Conservation (phyloP, 2,329 filamentous ascomycete species). For the Tolypocladium guangdongense region DNA sequence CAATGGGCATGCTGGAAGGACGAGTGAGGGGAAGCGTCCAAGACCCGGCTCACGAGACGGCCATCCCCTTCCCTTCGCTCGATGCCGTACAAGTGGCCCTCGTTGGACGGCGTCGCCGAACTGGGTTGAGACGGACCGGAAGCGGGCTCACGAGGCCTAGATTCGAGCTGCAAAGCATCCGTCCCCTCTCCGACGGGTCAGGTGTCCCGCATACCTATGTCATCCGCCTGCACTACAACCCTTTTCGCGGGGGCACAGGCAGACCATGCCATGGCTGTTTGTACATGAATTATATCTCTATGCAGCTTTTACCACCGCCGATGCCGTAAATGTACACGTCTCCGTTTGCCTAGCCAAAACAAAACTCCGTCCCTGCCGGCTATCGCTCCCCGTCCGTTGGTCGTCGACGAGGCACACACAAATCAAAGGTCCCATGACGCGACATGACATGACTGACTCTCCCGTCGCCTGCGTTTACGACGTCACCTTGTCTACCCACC, state of each 20-base stretch:
- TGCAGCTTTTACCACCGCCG: slow-evolving; percentile 18
- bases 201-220: background rate
- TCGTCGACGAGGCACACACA: background rate
- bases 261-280: slow-evolving; percentile 1
- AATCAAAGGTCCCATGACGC: background rate
- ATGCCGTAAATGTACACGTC: slow-evolving; percentile 21
- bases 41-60: background rate
- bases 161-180: background rate
- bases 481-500: slow-evolving; percentile 77
- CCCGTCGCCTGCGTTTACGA: slow-evolving; percentile 2
- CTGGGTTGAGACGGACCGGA: too few species aligned
- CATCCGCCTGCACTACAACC: background rate
- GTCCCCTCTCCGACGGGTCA: background rate
- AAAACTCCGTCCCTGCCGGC: slow-evolving; percentile 5
- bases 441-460: background rate
- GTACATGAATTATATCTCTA: slow-evolving; percentile 16
- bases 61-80: too few species aligned
- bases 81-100: background rate
- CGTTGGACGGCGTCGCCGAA: background rate
- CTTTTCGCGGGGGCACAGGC: background rate
- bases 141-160: background rate
- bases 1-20: background rate
- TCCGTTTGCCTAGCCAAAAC: background rate
- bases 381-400: background rate
- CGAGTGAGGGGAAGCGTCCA: background rate